Base-by-base conservation (phyloP, 345 rosid genomes). In the Microcos paniculata region DNA sequence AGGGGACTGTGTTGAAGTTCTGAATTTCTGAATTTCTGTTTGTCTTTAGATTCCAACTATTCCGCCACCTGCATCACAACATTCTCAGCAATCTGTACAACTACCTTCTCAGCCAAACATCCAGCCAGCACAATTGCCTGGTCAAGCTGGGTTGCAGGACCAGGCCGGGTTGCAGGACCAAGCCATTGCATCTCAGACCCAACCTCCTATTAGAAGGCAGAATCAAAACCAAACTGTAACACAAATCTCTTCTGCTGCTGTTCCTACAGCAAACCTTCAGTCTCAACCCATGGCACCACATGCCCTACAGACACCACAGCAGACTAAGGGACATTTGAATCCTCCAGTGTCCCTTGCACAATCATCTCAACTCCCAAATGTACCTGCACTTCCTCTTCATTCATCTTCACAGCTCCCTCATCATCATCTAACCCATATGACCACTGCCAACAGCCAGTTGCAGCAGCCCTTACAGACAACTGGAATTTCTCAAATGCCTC, bases 31-130 rank as follows among this genome's bases (percentile, higher is more conserved):
- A 69, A 71, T 23, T 71, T 67, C 28, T 43, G 40, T 76, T 68
- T 66, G 28, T 78, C n/a, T 84, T 30, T 83, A 90, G 99, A 76
- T 87, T 80, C 94, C 96, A 10, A 88, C 79, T 72, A 84, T 95
- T 72, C 92, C 84, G 80, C 89, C 85, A 28, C 80, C 83, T 42
- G 79, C 87, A 15, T 28, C 82, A 19, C 91, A 85, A 68, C 94
- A 80, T 64, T 76, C 92, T 78, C 96, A 87, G 82, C 95, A 82
- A 61, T 77, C 88, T 75, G 86, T 78, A 40, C 96, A 84, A 57
- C 78, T 85, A 38, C 57, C 89, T 62, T 87, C 75, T 75, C 93
- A 84, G 58, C 66, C 91, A 62, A 88, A 67, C 30, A 71, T 82
- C 70, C 97, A 87, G 80, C 71, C 88, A 58, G 6, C 82, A 79